Evolutionary conservation across 1,139 yeast species (phyloP).

Genomic region (Geotrichum europaeum): DNA sequence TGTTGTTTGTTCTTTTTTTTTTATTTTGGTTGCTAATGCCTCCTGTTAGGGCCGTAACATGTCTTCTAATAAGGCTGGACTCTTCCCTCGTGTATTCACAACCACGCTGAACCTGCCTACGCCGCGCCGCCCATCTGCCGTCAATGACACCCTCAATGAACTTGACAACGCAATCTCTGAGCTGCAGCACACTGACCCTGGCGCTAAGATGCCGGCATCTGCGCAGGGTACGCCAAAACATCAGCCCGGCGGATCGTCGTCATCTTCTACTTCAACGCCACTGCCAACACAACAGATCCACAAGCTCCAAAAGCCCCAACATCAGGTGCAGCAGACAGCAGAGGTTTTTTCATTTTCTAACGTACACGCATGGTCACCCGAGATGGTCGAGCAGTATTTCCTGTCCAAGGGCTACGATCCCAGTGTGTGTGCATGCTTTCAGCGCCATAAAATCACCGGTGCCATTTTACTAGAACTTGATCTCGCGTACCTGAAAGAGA

Average conservation of each 20-base stretch:
- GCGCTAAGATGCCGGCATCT: slow-evolving; percentile 13
- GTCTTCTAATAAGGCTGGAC: slow-evolving; percentile 64
- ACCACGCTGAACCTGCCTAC: slow-evolving; percentile 26
- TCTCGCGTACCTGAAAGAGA: slow-evolving; percentile 76
- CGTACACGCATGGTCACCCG: slow-evolving; percentile 65
- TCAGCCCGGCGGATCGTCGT: slow-evolving; percentile 7
- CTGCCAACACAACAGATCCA: slow-evolving; percentile 11
- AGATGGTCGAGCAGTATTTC: slow-evolving; percentile 76
- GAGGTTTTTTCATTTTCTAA: slow-evolving; percentile 4
- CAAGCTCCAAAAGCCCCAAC: background rate
- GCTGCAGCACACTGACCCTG: slow-evolving; percentile 30
- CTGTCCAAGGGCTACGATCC: slow-evolving; percentile 66
- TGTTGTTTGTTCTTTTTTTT: background rate
- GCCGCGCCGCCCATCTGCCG: slow-evolving; percentile 22
- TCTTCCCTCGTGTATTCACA: slow-evolving; percentile 82
- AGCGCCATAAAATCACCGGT: slow-evolving; percentile 85
- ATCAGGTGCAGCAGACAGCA: slow-evolving; percentile 17
- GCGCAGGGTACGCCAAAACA: slow-evolving; percentile 22
- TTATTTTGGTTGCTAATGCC: slow-evolving; percentile 21
- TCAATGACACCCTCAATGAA: slow-evolving; percentile 62
- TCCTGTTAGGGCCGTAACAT: slow-evolving; percentile 59
- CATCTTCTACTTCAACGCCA: background rate
- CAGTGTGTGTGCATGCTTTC: slow-evolving; percentile 68
- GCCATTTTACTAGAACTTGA: slow-evolving; percentile 78
- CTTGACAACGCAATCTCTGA: slow-evolving; percentile 81